Conservation (phyloP, 129 eudicot species). For the Chrysanthemum seticuspe region DNA sequence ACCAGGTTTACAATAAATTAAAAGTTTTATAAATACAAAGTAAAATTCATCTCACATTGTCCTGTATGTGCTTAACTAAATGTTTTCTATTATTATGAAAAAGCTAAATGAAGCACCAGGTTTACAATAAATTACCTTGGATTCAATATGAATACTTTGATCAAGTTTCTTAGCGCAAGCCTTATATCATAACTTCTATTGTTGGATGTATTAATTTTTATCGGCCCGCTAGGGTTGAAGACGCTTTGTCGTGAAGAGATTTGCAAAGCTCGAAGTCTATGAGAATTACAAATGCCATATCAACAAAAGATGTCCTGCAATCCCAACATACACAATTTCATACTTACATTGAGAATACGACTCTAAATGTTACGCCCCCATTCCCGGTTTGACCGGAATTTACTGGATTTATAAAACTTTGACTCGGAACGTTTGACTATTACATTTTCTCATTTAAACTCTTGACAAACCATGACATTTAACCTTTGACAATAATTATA, state of each 20-base stretch:
- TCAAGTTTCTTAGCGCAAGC: constrained; percentile 20
- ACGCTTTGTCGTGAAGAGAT: constrained; percentile 32
- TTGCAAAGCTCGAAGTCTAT: constrained; percentile 32
- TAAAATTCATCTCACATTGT: background rate
- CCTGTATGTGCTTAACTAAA: background rate
- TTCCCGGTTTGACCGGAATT: too few relatives aligned
- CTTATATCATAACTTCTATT: background rate
- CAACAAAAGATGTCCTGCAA: background rate
- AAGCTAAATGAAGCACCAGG: background rate
- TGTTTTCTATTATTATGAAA: background rate
- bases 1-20: background rate
- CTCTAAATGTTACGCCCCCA: too few relatives aligned
- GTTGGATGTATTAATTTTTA: constrained; percentile 1
- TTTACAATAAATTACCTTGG: constrained; percentile 26
- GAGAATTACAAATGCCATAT: constrained; percentile 31
- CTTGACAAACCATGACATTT: too few relatives aligned
- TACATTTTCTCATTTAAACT: too few relatives aligned
- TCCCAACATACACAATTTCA: too few relatives aligned
- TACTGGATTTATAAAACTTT: too few relatives aligned
- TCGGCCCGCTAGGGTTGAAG: constrained; percentile 13
- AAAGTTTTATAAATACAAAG: too few relatives aligned
- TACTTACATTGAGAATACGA: too few relatives aligned
- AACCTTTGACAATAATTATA: too few relatives aligned
- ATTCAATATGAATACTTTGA: constrained; percentile 26
- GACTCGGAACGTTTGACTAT: too few relatives aligned